phyloP scores from a whole-genome alignment of 345 rosid species.

The Pugionium cornutum region DNA sequence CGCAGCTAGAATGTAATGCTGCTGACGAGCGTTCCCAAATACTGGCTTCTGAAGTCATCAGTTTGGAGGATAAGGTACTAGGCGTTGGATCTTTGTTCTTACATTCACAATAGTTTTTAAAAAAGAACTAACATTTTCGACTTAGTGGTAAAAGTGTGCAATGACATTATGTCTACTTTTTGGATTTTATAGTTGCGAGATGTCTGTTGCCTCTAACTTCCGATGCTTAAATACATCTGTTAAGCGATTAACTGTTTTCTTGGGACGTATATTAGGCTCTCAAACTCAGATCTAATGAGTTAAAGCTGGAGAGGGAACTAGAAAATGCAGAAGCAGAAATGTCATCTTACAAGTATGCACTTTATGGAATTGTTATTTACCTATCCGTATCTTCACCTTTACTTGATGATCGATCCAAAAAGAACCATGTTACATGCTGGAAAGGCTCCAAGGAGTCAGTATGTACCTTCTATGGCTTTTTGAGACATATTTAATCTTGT shows the following conservation, averaged over 20 bases:
- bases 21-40: slow-evolving; percentile 92
- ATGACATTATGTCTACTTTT: slow-evolving; percentile 3
- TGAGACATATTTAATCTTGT: slow-evolving; percentile 15
- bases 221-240: slow-evolving; percentile 27
- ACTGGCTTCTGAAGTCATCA: slow-evolving; percentile 94
- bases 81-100: slow-evolving; percentile 9
- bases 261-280: slow-evolving; percentile 62
- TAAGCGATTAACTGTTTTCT: slow-evolving; percentile 16
- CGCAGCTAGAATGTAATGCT: slow-evolving; percentile 79
- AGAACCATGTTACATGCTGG: slow-evolving; percentile 13
- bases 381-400: slow-evolving; percentile 11
- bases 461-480: slow-evolving; percentile 18
- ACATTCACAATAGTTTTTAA: not conserved
- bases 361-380: slow-evolving; percentile 24
- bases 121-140: slow-evolving; percentile 2
- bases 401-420: slow-evolving; percentile 20
- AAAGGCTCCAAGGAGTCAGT: slow-evolving; percentile 5
- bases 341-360: slow-evolving; percentile 66
- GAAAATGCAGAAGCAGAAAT: slow-evolving; percentile 77
- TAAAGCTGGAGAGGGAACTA: slow-evolving; percentile 90
- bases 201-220: slow-evolving; percentile 28
- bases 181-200: not conserved
- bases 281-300: slow-evolving; percentile 87
- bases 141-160: slow-evolving; percentile 19
- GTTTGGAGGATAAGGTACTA: slow-evolving; percentile 96